Evolutionary conservation across 805 yeast genomes (phyloP).

Genomic region (Lachancea lanzarotensis): DNA sequence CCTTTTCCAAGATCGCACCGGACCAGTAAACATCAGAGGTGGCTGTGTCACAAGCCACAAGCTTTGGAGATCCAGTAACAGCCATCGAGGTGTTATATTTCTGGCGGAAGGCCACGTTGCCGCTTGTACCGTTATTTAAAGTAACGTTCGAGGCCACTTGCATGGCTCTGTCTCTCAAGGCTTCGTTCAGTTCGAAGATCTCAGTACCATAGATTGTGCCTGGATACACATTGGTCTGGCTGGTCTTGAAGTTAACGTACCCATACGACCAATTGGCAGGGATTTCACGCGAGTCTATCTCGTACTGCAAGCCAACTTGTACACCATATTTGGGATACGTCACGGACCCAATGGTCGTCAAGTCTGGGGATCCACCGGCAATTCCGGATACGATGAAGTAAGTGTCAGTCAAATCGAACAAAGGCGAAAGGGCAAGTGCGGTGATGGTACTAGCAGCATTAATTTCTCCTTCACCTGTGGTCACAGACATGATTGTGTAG

Average conservation of each 20-base stretch:
- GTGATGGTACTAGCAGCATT: slow-evolving; percentile 57
- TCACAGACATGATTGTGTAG: slow-evolving; percentile 50
- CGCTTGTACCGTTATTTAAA: slow-evolving; percentile 41
- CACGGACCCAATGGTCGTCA: slow-evolving; percentile 54
- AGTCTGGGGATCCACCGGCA: slow-evolving; percentile 55
- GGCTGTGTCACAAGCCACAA: slow-evolving; percentile 50
- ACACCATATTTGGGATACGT: slow-evolving; percentile 56
- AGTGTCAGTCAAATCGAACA: slow-evolving; percentile 52
- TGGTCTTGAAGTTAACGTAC: slow-evolving; percentile 50
- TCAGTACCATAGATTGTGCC: slow-evolving; percentile 55
- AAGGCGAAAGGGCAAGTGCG: slow-evolving; percentile 47
- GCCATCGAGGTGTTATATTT: slow-evolving; percentile 42
- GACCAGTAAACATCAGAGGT: slow-evolving; percentile 57
- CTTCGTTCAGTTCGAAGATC: slow-evolving; percentile 55
- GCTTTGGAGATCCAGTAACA: slow-evolving; percentile 43
- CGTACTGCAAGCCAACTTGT: slow-evolving; percentile 54
- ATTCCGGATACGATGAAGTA: slow-evolving; percentile 61
- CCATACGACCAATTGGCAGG: slow-evolving; percentile 54
- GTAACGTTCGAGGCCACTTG: slow-evolving; percentile 42
- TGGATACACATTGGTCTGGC: slow-evolving; percentile 46
- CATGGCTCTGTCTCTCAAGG: slow-evolving; percentile 52
- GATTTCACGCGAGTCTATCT: slow-evolving; percentile 46
- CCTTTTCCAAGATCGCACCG: slow-evolving; percentile 45
- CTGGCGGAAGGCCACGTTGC: slow-evolving; percentile 41
- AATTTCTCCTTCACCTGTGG: slow-evolving; percentile 66